Conservation (phyloP, 2,329 filamentous ascomycete genomes). For the Canariomyces notabilis region DNA sequence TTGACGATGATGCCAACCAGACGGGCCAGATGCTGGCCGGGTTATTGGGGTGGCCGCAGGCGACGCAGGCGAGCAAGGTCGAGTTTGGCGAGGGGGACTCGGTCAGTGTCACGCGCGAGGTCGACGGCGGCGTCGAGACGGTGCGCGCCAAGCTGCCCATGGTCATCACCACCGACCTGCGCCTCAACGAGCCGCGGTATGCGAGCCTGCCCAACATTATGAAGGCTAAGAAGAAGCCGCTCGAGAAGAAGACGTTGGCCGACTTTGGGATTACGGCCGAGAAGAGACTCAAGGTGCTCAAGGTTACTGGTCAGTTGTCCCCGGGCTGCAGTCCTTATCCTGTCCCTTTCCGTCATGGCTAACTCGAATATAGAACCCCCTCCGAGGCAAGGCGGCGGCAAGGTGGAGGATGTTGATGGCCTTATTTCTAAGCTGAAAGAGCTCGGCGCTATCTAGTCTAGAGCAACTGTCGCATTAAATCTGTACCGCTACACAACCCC, state of each 20-base stretch:
- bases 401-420: slow-evolving; percentile 97
- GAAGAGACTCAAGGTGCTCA: slow-evolving; percentile 79
- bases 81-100: slow-evolving; percentile 65
- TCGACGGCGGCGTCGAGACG: slow-evolving; percentile 93
- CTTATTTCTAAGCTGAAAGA: slow-evolving; percentile 93
- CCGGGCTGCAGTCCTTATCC: neutral
- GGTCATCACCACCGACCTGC: slow-evolving; percentile 90
- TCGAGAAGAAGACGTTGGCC: slow-evolving; percentile 83
- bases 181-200: slow-evolving; percentile 92
- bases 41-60: slow-evolving; percentile 86
- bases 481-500: too few relatives aligned
- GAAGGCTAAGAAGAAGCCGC: slow-evolving; percentile 99
- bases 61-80: slow-evolving; percentile 85
- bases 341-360: slow-evolving; percentile 14
- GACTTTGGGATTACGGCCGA: slow-evolving; percentile 75
- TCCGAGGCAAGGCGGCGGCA: slow-evolving; percentile 83
- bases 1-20: slow-evolving; percentile 93
- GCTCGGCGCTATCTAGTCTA: slow-evolving; percentile 84
- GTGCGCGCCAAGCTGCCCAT: slow-evolving; percentile 80
- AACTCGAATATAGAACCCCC: slow-evolving; percentile 62
- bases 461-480: too few relatives aligned
- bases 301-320: slow-evolving; percentile 68
- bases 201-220: slow-evolving; percentile 97
- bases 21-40: slow-evolving; percentile 98
- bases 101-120: slow-evolving; percentile 80